Evolutionary conservation across 1,284 basidiomycete species (phyloP).

Genomic region (Cutaneotrichosporon cavernicola): DNA sequence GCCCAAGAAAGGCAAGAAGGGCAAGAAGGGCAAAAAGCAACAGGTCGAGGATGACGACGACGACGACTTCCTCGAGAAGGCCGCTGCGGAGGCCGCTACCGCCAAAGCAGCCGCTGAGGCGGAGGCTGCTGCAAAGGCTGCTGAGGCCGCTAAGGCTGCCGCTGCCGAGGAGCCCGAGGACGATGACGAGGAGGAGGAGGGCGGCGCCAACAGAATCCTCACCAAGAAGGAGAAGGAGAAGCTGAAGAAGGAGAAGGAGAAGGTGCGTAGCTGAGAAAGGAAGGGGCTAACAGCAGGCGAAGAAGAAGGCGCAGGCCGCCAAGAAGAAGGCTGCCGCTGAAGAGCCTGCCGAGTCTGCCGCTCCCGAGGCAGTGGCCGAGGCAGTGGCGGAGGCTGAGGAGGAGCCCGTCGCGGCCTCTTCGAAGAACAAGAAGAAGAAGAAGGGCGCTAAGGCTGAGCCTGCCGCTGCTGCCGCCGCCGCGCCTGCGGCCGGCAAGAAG

Average conservation of each 20-base stretch:
- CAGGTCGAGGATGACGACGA: constrained; percentile 47
- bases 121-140: constrained; percentile 56
- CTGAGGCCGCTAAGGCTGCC: constrained; percentile 73
- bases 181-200: constrained; percentile 73
- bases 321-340: constrained; percentile 66
- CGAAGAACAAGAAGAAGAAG: constrained; percentile 89
- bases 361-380: constrained; percentile 36
- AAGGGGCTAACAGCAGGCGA: constrained; percentile 61
- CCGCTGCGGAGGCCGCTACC: constrained; percentile 55
- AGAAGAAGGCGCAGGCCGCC: constrained; percentile 89
- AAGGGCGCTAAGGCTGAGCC: constrained; percentile 67
- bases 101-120: constrained; percentile 36
- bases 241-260: constrained; percentile 90
- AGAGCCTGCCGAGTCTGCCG: constrained; percentile 18
- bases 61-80: constrained; percentile 38
- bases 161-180: constrained; percentile 57
- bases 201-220: constrained; percentile 64
- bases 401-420: constrained; percentile 53
- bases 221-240: constrained; percentile 92
- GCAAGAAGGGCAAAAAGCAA: constrained; percentile 49
- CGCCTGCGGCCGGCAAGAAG: constrained; percentile 58
- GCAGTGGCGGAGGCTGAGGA: constrained; percentile 59
- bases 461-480: constrained; percentile 40
- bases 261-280: constrained; percentile 57
- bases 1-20: constrained; percentile 55